phyloP scores from a whole-genome alignment of 805 yeast species.

The Ogataea henricii region DNA sequence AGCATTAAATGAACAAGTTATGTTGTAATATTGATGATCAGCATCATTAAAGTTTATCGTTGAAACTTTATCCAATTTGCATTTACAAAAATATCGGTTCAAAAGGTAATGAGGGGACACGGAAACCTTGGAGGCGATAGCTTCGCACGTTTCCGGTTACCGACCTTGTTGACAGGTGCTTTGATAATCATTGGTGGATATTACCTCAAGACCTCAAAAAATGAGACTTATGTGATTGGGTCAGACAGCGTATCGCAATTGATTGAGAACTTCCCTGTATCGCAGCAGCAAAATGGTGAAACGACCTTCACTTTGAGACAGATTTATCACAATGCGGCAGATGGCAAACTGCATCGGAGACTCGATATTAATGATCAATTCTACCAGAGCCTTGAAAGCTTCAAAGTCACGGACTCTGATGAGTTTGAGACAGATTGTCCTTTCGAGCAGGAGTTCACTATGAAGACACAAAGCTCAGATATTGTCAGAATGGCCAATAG shows the following conservation, averaged over 20 bases:
- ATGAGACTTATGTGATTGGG: no score
- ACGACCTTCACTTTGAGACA: slow-evolving; percentile 48
- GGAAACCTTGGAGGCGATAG: neutral
- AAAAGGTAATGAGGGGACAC: neutral
- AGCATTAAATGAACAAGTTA: neutral
- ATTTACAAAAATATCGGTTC: neutral
- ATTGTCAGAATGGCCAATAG: slow-evolving; percentile 45
- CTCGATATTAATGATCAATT: slow-evolving; percentile 22
- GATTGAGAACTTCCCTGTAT: neutral
- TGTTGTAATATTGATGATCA: neutral
- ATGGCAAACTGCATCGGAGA: slow-evolving; percentile 46
- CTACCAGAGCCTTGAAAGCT: slow-evolving; percentile 1
- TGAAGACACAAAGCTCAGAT: slow-evolving; percentile 18
- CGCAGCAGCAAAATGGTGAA: neutral
- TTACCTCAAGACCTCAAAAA: neutral
- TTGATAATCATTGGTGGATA: neutral
- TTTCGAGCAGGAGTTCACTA: slow-evolving; percentile 22
- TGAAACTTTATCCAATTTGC: neutral
- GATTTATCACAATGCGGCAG: slow-evolving; percentile 62
- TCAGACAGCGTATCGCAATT: neutral
- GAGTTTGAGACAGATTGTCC: slow-evolving; percentile 16
- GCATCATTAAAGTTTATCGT: neutral
- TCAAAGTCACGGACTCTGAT: slow-evolving; percentile 2
- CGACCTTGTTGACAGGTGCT: neutral
- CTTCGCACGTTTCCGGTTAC: neutral